These are phyloP conservation scores for Amaranthus palmeri DNA, from an alignment of 148 eudicot species.

Conservation along the genomic window DNA sequence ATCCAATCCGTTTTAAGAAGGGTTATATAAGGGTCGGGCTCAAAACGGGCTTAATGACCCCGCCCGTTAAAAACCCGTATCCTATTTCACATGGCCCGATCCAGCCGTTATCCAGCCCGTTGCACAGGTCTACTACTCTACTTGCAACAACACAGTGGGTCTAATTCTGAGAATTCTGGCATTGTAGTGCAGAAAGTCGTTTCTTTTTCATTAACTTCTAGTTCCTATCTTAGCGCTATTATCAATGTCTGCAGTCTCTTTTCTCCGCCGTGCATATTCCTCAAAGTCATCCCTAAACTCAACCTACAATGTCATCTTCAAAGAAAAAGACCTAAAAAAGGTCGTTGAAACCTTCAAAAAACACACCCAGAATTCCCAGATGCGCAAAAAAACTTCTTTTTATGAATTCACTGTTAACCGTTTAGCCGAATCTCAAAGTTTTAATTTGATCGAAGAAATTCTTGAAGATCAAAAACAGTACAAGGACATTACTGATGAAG, in stretches of 20 bases:
- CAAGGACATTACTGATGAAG: constrained; percentile 38
- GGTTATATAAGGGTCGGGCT: no score
- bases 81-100: no score
- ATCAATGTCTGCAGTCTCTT: constrained; percentile 28
- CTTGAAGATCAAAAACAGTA: constrained; percentile 56
- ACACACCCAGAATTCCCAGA: constrained; percentile 19
- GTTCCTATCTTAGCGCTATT: neutral
- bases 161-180: no score
- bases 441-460: constrained; percentile 48
- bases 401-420: constrained; percentile 45
- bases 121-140: no score
- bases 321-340: constrained; percentile 31
- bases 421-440: constrained; percentile 41
- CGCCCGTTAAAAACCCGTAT: no score
- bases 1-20: no score
- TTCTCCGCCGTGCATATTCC: constrained; percentile 33
- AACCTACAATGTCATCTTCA: constrained; percentile 7
- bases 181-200: no score
- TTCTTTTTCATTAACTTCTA: no score
- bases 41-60: no score
- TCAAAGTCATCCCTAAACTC: constrained; percentile 13
- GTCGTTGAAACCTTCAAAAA: constrained; percentile 40
- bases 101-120: no score
- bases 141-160: no score
- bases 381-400: constrained; percentile 32